phyloP scores from a whole-genome alignment of 2,329 filamentous ascomycete species.

The Gaeumannomyces tritici region DNA sequence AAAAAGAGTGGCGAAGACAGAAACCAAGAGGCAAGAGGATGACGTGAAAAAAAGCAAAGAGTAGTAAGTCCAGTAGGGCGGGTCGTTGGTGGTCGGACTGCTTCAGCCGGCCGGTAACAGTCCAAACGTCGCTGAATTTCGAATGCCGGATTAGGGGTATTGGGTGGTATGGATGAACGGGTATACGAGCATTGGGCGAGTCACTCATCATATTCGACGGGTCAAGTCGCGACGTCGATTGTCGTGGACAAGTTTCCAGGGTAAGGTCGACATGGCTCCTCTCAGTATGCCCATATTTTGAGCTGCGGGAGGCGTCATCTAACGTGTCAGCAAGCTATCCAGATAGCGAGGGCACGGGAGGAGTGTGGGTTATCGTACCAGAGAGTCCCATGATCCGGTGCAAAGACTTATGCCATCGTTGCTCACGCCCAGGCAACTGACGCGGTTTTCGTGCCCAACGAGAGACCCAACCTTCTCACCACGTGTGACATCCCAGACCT shows the following conservation, averaged over 20 bases:
- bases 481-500: conserved; percentile 97
- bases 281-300: conserved; percentile 79
- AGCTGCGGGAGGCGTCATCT: conserved; percentile 42
- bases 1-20: not conserved
- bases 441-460: conserved; percentile 95
- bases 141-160: not conserved
- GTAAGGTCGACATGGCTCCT: conserved; percentile 9
- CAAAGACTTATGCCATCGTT: conserved; percentile 98
- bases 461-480: conserved; percentile 95
- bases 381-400: conserved; percentile 98
- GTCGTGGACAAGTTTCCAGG: conserved; percentile 15
- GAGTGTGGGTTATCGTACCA: conserved; percentile 54
- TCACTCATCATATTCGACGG: not conserved
- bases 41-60: not conserved
- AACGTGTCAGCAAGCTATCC: not conserved
- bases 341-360: not conserved
- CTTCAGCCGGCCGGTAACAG: not conserved
- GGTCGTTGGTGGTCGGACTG: not conserved
- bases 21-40: not conserved
- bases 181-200: not conserved
- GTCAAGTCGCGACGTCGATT: not conserved
- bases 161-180: not conserved
- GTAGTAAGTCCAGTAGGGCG: too few relatives aligned
- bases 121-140: not conserved
- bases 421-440: conserved; percentile 97